phyloP scores from a whole-genome alignment of 108 stramenopile genomes.

The Cyclotella cryptica region DNA sequence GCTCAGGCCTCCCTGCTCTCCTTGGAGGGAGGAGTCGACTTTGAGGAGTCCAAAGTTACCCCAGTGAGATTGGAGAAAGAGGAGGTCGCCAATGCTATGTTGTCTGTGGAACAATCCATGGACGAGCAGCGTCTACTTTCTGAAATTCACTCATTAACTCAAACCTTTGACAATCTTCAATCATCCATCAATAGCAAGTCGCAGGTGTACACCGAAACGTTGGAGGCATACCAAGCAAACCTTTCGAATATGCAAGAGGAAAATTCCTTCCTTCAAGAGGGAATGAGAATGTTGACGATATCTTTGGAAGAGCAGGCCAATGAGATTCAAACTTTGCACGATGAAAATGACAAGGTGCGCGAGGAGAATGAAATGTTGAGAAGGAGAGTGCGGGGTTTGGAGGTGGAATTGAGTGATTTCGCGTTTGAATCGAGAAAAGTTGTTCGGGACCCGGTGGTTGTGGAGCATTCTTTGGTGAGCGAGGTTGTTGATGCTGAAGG shows the following conservation, averaged over 20 bases:
- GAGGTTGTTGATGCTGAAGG: no score
- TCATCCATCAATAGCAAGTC: slow-evolving; percentile 24
- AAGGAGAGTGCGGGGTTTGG: slow-evolving; percentile 30
- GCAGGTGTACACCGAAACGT: slow-evolving; percentile 20
- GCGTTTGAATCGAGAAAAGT: slow-evolving; percentile 39
- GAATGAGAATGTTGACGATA: slow-evolving; percentile 23
- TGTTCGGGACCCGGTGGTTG: slow-evolving; percentile 4
- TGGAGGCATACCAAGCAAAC: slow-evolving; percentile 12
- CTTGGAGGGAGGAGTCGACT: neutral
- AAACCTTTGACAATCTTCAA: slow-evolving; percentile 27
- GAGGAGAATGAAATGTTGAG: slow-evolving; percentile 31
- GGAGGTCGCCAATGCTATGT: no score
- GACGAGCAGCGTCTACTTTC: slow-evolving; percentile 19
- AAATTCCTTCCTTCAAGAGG: slow-evolving; percentile 29
- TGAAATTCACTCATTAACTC: slow-evolving; percentile 23
- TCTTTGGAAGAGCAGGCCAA: slow-evolving; percentile 36
- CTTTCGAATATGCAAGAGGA: slow-evolving; percentile 25
- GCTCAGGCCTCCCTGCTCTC: slow-evolving; percentile 2
- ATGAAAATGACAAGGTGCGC: slow-evolving; percentile 14
- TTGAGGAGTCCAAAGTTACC: neutral
- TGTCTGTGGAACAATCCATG: neutral
- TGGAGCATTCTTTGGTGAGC: neutral
- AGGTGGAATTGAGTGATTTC: slow-evolving; percentile 44
- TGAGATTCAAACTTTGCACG: slow-evolving; percentile 10
- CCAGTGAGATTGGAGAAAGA: neutral